phyloP scores from a whole-genome alignment of 2,329 filamentous ascomycete genomes.

The Golovinomyces cichoracearum region DNA sequence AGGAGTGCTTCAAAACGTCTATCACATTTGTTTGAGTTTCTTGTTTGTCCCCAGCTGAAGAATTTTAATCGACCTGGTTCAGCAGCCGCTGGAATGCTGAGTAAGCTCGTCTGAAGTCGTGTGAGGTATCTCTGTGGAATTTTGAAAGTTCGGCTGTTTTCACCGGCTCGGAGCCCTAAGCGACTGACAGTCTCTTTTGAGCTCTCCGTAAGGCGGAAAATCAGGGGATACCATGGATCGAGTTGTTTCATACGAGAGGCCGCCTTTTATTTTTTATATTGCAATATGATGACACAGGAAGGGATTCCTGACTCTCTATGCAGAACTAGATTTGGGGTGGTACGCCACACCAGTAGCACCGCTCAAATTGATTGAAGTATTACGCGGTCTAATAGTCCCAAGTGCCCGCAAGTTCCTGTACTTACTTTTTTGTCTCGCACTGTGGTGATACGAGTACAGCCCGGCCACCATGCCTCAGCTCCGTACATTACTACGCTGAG shows the following conservation, averaged over 20 bases:
- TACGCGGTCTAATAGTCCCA: background rate
- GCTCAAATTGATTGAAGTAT: background rate
- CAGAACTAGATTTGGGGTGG: background rate
- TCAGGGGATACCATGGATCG: background rate
- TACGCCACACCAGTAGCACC: background rate
- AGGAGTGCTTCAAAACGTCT: background rate
- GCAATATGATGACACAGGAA: background rate
- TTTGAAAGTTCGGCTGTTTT: background rate
- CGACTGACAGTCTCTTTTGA: background rate
- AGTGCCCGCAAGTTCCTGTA: background rate
- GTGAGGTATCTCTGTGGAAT: background rate
- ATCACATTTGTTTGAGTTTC: too few relatives aligned
- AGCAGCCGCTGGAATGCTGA: background rate
- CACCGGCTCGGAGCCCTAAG: background rate
- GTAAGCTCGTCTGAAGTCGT: background rate
- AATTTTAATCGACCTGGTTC: background rate
- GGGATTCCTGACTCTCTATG: background rate
- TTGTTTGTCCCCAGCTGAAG: background rate
- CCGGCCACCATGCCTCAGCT: background rate
- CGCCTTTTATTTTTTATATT: background rate
- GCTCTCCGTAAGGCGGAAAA: background rate
- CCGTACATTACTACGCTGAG: background rate
- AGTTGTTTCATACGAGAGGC: background rate
- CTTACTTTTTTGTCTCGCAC: background rate
- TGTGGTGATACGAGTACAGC: background rate